These are phyloP conservation scores for Tylopilus intermedius DNA, from an alignment of 768 basidiomycete genomes.

Conservation along the genomic window DNA sequence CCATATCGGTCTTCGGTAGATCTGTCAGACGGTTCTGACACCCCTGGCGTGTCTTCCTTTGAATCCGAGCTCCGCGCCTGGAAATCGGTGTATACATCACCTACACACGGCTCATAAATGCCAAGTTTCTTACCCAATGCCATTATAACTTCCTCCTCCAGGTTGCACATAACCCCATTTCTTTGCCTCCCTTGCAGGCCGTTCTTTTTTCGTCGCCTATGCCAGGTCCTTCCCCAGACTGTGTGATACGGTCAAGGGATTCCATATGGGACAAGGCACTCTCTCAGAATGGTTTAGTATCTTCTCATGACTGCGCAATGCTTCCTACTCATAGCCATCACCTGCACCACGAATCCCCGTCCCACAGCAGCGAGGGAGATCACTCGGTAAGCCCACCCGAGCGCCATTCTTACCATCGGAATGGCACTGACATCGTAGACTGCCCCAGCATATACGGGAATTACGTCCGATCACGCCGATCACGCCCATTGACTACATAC, in stretches of 20 bases:
- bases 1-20: slow-evolving; percentile 34
- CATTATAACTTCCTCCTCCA: slow-evolving; percentile 28
- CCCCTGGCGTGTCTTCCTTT: slow-evolving; percentile 35
- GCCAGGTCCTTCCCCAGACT: slow-evolving; percentile 27
- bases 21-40: slow-evolving; percentile 35
- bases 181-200: slow-evolving; percentile 22
- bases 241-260: slow-evolving; percentile 26
- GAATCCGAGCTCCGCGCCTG: slow-evolving; percentile 37
- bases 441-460: slow-evolving; percentile 25
- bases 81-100: slow-evolving; percentile 19
- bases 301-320: slow-evolving; percentile 33
- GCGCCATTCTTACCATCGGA: neutral
- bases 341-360: slow-evolving; percentile 20
- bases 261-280: slow-evolving; percentile 34
- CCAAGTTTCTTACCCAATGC: slow-evolving; percentile 32
- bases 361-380: slow-evolving; percentile 26
- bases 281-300: slow-evolving; percentile 36
- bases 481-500: slow-evolving; percentile 31
- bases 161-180: slow-evolving; percentile 19
- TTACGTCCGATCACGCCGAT: slow-evolving; percentile 34
- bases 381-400: slow-evolving; percentile 21
- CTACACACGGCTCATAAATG: slow-evolving; percentile 36
- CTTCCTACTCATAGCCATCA: slow-evolving; percentile 29
- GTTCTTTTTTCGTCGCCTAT: slow-evolving; percentile 23
- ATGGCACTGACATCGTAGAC: slow-evolving; percentile 11